Percentiles rank a stretch among this genome's conserved stretches.
Evolutionary conservation across 169 alveolate genomes (phyloP).

Genomic region (Plasmodium berghei): DNA sequence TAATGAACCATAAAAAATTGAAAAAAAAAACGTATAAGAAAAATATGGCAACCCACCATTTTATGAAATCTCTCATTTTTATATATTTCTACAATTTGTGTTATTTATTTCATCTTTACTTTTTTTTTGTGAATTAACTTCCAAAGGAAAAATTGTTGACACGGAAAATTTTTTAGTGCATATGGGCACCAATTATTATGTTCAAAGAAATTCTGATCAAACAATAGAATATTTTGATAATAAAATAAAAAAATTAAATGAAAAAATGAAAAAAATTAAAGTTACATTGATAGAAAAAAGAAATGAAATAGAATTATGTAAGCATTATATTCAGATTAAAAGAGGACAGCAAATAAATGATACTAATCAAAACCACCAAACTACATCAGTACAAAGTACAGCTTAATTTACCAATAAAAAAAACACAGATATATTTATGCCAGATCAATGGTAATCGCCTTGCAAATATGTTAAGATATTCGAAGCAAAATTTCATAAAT

Average conservation of each 20-base stretch:
- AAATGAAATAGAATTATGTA: slow-evolving; percentile 70
- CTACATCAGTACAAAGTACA: neutral
- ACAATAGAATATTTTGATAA: slow-evolving; percentile 47
- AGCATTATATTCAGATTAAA: slow-evolving; percentile 61
- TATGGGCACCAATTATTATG: slow-evolving; percentile 73
- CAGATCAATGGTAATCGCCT: too few relatives aligned
- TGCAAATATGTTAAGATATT: too few relatives aligned
- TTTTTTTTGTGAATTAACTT: neutral
- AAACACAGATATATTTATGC: too few relatives aligned
- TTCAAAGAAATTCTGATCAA: slow-evolving; percentile 55
- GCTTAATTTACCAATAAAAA: too few relatives aligned
- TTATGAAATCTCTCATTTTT: neutral
- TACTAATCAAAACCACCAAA: neutral
- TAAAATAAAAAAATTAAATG: slow-evolving; percentile 59
- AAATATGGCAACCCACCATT: neutral
- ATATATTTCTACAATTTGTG: neutral
- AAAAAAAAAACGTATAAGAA: neutral
- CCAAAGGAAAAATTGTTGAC: slow-evolving; percentile 59
- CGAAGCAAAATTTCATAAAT: too few relatives aligned
- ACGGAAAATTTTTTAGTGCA: slow-evolving; percentile 63
- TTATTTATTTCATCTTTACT: neutral
- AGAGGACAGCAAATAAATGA: slow-evolving; percentile 34
- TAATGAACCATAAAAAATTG: neutral
- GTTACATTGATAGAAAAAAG: slow-evolving; percentile 51
- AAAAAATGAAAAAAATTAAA: slow-evolving; percentile 40